Conservation (phyloP, 1,139 yeast species). For the Insectozyma bohioensis region DNA sequence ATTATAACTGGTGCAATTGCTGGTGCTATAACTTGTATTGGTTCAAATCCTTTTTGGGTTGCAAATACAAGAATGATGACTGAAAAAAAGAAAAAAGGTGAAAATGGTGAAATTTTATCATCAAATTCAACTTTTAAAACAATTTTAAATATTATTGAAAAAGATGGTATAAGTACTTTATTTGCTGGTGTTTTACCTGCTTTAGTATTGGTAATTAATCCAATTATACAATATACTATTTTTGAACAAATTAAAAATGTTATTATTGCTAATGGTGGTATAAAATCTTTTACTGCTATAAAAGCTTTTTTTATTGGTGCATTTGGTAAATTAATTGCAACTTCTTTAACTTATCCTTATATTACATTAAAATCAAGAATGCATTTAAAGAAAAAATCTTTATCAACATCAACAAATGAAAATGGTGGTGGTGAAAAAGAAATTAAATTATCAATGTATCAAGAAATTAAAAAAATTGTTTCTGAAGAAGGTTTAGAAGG, state of each 20-base stretch:
- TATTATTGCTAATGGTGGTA: constrained; percentile 55
- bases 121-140: constrained; percentile 49
- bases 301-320: constrained; percentile 91
- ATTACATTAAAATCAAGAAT: constrained; percentile 86
- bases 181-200: constrained; percentile 90
- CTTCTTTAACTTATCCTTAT: constrained; percentile 85
- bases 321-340: constrained; percentile 82
- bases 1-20: constrained; percentile 83
- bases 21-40: constrained; percentile 79
- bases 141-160: constrained; percentile 59
- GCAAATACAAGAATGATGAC: constrained; percentile 85
- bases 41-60: constrained; percentile 96
- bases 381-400: constrained; percentile 61
- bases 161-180: constrained; percentile 70
- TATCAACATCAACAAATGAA: constrained; percentile 16
- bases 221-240: constrained; percentile 87
- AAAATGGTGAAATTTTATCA: constrained; percentile 9
- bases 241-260: constrained; percentile 81
- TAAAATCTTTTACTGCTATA: constrained; percentile 47
- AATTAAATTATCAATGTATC: constrained; percentile 39
- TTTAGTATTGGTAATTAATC: constrained; percentile 78
- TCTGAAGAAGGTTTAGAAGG: constrained; percentile 71
- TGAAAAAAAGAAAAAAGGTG: constrained; percentile 40
- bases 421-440: constrained; percentile 21
- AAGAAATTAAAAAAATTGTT: constrained; percentile 52